A percentile compares a stretch with the other conserved stretches of the same genome.
Evolutionary conservation across 768 basidiomycete species (phyloP).

Genomic region (Candolleomyces efflorescens): DNA sequence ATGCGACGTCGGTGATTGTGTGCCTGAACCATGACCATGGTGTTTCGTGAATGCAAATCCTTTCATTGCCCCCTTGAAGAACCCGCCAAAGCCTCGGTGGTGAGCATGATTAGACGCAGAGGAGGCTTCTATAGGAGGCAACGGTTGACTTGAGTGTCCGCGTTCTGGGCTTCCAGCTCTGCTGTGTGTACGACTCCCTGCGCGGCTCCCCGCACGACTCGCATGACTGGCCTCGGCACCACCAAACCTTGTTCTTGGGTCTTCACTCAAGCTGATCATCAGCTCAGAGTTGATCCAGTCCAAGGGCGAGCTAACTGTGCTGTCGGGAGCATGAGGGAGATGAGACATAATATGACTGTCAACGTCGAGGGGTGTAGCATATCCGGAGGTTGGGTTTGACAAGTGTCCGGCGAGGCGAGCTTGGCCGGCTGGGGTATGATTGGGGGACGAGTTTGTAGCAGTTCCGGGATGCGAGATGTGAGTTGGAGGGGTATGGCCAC

Average conservation of each 20-base stretch:
- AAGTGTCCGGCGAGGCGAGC: no score
- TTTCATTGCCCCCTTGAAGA: slow-evolving; percentile 9
- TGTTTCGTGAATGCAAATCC: slow-evolving; percentile 9
- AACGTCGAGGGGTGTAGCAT: slow-evolving; percentile 36
- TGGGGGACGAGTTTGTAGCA: no score
- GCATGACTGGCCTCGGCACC: background rate
- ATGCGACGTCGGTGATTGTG: background rate
- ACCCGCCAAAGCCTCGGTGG: background rate
- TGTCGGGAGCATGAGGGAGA: slow-evolving; percentile 43
- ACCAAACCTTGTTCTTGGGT: slow-evolving; percentile 5
- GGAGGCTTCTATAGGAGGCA: background rate
- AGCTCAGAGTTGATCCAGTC: slow-evolving; percentile 88
- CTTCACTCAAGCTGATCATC: slow-evolving; percentile 38
- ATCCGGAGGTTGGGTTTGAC: slow-evolving; percentile 22
- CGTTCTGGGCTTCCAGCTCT: slow-evolving; percentile 18
- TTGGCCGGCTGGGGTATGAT: no score
- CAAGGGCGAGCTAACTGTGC: slow-evolving; percentile 44
- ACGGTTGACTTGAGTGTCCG: slow-evolving; percentile 1
- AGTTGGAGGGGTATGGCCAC: background rate
- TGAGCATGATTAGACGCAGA: background rate
- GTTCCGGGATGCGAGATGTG: background rate
- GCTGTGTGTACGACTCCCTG: slow-evolving; percentile 16
- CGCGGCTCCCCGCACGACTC: slow-evolving; percentile 11
- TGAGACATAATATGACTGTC: slow-evolving; percentile 20
- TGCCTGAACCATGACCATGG: background rate